Conservation (phyloP, 441 rosid species). For the Oxalis stricta region DNA sequence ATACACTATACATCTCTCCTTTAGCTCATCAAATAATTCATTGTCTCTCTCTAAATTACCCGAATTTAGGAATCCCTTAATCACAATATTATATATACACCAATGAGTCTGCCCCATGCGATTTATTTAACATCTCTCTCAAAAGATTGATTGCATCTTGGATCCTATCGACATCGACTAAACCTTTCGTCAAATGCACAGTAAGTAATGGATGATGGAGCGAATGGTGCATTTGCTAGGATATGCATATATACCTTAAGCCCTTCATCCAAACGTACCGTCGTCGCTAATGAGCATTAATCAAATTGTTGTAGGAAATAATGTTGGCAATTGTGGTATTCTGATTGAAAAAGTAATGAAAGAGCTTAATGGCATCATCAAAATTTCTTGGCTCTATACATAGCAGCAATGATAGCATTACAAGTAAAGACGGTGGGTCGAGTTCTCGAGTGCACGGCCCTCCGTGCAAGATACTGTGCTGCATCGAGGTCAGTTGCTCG, state of each 20-base stretch:
- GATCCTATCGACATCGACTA: constrained; percentile 59
- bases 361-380: constrained; percentile 53
- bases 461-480: constrained; percentile 60
- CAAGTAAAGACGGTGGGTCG: constrained; percentile 91
- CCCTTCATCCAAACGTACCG: constrained; percentile 59
- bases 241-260: constrained; percentile 51
- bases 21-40: constrained; percentile 78
- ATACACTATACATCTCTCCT: constrained; percentile 60
- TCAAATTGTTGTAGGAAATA: constrained; percentile 81
- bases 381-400: constrained; percentile 74
- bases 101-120: constrained; percentile 78
- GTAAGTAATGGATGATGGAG: constrained; percentile 69
- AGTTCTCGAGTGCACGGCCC: constrained; percentile 41
- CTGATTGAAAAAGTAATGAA: constrained; percentile 68
- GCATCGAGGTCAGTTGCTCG: constrained; percentile 87
- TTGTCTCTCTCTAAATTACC: constrained; percentile 73
- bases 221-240: constrained; percentile 58
- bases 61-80: constrained; percentile 53
- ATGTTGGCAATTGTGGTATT: constrained; percentile 66
- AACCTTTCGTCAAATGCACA: constrained; percentile 86
- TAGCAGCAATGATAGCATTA: constrained; percentile 83
- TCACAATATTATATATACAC: constrained; percentile 75
- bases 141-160: constrained; percentile 67
- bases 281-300: constrained; percentile 72
- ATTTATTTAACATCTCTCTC: constrained; percentile 75